phyloP scores from a whole-genome alignment of 495 filamentous ascomycete species.

The Diplogelasinospora grovesii region DNA sequence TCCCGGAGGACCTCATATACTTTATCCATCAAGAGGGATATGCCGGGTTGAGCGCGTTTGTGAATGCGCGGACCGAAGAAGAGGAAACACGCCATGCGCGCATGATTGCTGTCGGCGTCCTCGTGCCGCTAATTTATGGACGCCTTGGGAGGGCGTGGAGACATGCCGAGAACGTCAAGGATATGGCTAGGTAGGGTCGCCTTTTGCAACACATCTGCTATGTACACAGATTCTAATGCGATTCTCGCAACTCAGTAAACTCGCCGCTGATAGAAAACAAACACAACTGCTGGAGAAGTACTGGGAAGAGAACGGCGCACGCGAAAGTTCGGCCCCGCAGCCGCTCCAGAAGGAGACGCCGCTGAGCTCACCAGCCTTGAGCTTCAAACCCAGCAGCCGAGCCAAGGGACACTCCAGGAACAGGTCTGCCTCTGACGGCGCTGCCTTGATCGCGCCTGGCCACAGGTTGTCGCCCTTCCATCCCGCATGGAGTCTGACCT shows the following conservation, averaged over 20 bases:
- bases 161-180: constrained; percentile 70
- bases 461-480: constrained; percentile 72
- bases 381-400: constrained; percentile 23
- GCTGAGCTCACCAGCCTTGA: constrained; percentile 43
- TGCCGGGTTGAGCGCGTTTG: constrained; percentile 88
- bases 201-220: not conserved
- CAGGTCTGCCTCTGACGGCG: constrained; percentile 54
- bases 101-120: constrained; percentile 84
- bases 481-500: constrained; percentile 73
- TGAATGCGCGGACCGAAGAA: constrained; percentile 71
- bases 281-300: constrained; percentile 65
- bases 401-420: constrained; percentile 43
- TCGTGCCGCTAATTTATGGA: constrained; percentile 82
- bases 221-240: constrained; percentile 21
- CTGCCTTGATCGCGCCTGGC: constrained; percentile 56
- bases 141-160: constrained; percentile 84
- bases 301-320: constrained; percentile 63
- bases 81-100: constrained; percentile 76
- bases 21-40: constrained; percentile 75
- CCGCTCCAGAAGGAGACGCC: constrained; percentile 51
- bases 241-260: constrained; percentile 28
- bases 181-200: constrained; percentile 57
- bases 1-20: constrained; percentile 83
- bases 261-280: constrained; percentile 48
- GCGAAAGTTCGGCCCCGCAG: constrained; percentile 37